Conservation (phyloP, 2,329 filamentous ascomycete species). For the Colletotrichum falcatum region DNA sequence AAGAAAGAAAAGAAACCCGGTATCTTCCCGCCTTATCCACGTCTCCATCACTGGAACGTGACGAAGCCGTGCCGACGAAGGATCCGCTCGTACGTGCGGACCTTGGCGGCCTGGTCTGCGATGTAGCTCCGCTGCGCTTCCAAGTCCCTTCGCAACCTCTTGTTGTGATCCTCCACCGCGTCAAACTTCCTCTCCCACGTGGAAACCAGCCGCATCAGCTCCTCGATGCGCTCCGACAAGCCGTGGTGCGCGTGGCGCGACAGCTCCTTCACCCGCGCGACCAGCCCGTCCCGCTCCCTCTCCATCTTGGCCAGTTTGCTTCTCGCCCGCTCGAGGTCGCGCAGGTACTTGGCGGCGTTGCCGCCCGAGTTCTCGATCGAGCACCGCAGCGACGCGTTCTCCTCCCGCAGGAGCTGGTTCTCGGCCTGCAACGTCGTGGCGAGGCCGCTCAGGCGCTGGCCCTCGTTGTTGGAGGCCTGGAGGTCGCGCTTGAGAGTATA, state of each 20-base stretch:
- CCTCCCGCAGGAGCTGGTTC: slow-evolving; percentile 51
- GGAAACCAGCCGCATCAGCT: slow-evolving; percentile 50
- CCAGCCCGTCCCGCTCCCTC: slow-evolving; percentile 52
- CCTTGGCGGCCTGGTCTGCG: slow-evolving; percentile 36
- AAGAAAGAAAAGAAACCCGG: no score
- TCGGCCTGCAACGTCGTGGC: slow-evolving; percentile 54
- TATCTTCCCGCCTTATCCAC: not conserved
- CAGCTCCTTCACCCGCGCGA: slow-evolving; percentile 50
- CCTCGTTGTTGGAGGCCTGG: slow-evolving; percentile 51
- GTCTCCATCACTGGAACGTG: slow-evolving; percentile 19
- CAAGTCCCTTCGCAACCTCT: slow-evolving; percentile 36
- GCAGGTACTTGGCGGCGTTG: slow-evolving; percentile 47
- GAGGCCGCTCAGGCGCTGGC: slow-evolving; percentile 50
- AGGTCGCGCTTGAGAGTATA: slow-evolving; percentile 52
- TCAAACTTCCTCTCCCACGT: slow-evolving; percentile 49
- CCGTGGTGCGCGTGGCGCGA: slow-evolving; percentile 49
- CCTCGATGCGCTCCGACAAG: slow-evolving; percentile 47
- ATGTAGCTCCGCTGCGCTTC: slow-evolving; percentile 34
- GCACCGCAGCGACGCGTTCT: slow-evolving; percentile 56
- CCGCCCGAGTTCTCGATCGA: slow-evolving; percentile 51
- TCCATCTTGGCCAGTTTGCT: slow-evolving; percentile 52
- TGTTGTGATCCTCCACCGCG: slow-evolving; percentile 41
- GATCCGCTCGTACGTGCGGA: slow-evolving; percentile 43
- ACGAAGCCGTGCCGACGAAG: slow-evolving; percentile 43
- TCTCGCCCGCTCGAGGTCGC: slow-evolving; percentile 50